Conservation (phyloP, 208 protist genomes). For the Endotrypanum monterogeii region DNA sequence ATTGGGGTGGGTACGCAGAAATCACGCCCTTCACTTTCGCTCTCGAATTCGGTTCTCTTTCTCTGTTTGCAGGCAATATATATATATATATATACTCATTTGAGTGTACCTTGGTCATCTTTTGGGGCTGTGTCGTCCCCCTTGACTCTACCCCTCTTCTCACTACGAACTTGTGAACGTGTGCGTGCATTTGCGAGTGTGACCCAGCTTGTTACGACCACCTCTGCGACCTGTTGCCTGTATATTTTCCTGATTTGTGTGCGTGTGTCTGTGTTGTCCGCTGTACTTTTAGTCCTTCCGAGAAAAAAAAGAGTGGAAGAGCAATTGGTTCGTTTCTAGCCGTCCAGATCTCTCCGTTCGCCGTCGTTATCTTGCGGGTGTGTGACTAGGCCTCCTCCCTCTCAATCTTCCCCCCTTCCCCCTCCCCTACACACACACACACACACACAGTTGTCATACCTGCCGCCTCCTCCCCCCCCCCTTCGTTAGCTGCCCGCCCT, state of each 20-base stretch:
- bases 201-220: not conserved
- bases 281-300: not conserved
- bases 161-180: not conserved
- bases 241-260: too few relatives aligned
- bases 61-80: not conserved
- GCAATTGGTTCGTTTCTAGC: not conserved
- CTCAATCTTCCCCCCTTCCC: not conserved
- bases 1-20: not conserved
- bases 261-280: too few relatives aligned
- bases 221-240: not conserved
- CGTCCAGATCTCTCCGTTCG: not conserved
- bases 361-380: not conserved
- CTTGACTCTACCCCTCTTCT: not conserved
- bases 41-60: conserved; percentile 1
- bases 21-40: not conserved
- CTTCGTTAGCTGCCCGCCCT: not conserved
- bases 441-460: conserved; percentile 1
- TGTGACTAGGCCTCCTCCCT: not conserved
- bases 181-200: not conserved
- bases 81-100: not conserved
- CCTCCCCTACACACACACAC: too few relatives aligned
- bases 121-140: not conserved
- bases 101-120: not conserved
- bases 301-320: not conserved
- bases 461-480: not conserved